Evolutionary conservation across 495 filamentous ascomycete genomes (phyloP), one percentile per base, ranked within the genome.

Genomic region (Xylaria grammica): DNA sequence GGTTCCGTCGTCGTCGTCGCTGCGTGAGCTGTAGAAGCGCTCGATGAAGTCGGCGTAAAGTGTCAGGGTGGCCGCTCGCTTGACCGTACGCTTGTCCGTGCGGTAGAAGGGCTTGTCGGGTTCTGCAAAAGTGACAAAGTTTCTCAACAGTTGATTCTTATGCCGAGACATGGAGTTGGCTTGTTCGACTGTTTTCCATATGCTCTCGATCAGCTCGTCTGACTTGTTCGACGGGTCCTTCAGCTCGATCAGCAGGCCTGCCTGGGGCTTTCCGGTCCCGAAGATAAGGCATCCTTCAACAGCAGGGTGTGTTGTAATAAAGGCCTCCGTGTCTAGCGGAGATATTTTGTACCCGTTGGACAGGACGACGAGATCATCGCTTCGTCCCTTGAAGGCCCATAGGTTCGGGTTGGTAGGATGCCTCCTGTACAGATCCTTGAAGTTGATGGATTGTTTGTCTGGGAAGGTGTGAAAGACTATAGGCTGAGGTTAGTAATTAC

Each of bases 281-380:
- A 78, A 64, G 7, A 85, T 60, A 7, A 80, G 60, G 4, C 73
- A 76, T 6, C 74, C 65, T 22, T 56, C 44, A 8, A 85, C 68
- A 0, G 45, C 59, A 0, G 79, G 75, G 62, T 79, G 72, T 0
- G 65, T 62, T 11, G 61, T 56, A 4, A 84, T 61, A 1, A 65
- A 63, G 36, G 62, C 60, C 54, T 86, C 82, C 22, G 80, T 72
- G 0, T 75, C 63, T 1, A 77, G 63, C 0, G 83, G 82, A 61
- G 82, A 81, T n/a, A 80, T 65, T 63, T 85, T 86, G 57, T 85
- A 79, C 6, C 81, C 83, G 62, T 80, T 85, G 7, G 69, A 74
- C 20, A 74, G 46, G 10, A 74, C 71, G 22, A 74, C 62, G 17
- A 70, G 50, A 64, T 74, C 71, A 50, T 86, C 84, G 3, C 62